phyloP scores from a whole-genome alignment of 2,329 filamentous ascomycete genomes.

The Juglanconis juglandina region DNA sequence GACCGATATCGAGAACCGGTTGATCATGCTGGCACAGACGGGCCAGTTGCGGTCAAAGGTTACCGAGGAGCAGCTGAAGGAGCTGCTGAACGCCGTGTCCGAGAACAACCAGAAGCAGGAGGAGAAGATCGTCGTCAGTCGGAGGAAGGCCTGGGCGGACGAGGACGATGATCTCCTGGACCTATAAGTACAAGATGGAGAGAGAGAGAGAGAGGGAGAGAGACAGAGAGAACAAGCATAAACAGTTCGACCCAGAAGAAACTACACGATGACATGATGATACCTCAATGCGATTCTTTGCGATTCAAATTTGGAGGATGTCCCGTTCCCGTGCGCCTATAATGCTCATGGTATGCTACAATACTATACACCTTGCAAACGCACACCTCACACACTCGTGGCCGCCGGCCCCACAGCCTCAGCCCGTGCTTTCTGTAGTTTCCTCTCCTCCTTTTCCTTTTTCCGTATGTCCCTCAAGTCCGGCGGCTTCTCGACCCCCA shows the following conservation, averaged over 20 bases:
- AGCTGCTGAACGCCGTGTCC: conserved; percentile 78
- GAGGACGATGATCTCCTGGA: conserved; percentile 76
- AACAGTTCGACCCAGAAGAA: neutral
- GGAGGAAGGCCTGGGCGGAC: conserved; percentile 81
- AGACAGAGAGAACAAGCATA: neutral
- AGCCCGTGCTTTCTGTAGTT: conserved; percentile 52
- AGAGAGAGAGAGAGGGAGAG: neutral
- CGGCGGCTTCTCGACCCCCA: conserved; percentile 85
- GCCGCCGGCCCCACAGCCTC: neutral
- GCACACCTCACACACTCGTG: neutral
- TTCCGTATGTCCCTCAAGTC: conserved; percentile 77
- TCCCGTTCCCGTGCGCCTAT: neutral
- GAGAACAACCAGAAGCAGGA: conserved; percentile 72
- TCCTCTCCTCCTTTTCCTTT: conserved; percentile 65
- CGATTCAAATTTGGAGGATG: neutral
- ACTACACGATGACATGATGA: conserved; percentile 13
- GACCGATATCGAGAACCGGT: conserved; percentile 82
- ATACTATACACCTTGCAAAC: neutral
- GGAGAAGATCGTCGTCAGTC: conserved; percentile 81
- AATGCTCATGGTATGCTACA: neutral
- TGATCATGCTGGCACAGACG: conserved; percentile 85
- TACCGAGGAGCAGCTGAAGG: conserved; percentile 89
- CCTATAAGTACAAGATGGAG: conserved; percentile 35
- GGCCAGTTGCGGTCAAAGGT: conserved; percentile 87
- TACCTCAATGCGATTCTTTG: conserved; percentile 17